phyloP scores from a whole-genome alignment of 257 asterid genomes.

The Nicotiana tabacum region DNA sequence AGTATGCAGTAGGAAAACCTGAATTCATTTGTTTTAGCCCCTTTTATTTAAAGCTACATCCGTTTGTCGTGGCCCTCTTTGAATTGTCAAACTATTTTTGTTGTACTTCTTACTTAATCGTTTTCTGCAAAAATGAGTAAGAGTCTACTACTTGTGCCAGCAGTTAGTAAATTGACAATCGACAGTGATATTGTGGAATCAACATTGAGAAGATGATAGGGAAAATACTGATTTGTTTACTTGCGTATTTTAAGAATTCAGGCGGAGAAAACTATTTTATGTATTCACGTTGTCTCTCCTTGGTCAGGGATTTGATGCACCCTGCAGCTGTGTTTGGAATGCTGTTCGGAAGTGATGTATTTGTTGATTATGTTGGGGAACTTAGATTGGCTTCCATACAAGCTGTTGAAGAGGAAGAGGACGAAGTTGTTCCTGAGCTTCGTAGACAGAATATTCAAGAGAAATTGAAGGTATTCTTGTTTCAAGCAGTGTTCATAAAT shows the following conservation, averaged over 20 bases:
- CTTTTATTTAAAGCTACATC: neutral
- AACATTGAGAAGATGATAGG: neutral
- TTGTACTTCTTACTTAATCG: neutral
- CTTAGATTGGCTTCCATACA: conserved; percentile 64
- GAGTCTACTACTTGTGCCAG: neutral
- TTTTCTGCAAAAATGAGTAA: neutral
- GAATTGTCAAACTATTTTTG: neutral
- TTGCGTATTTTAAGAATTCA: neutral
- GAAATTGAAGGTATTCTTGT: conserved; percentile 52
- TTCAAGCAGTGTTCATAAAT: neutral
- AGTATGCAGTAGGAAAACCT: conserved; percentile 16
- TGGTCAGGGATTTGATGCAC: conserved; percentile 65
- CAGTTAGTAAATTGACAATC: neutral
- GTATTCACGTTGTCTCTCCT: neutral
- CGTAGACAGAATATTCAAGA: conserved; percentile 59
- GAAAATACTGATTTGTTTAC: neutral
- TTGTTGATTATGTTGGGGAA: conserved; percentile 75
- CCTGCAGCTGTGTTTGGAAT: conserved; percentile 79
- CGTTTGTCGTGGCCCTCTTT: neutral
- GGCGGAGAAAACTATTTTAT: neutral
- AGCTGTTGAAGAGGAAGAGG: conserved; percentile 51
- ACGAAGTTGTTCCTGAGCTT: conserved; percentile 42
- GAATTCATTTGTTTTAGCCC: neutral
- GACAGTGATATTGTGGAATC: neutral
- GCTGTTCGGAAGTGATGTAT: conserved; percentile 69